A percentile compares a stretch with the other conserved stretches of the same genome.
These are phyloP conservation scores for Actinomucor elegans DNA, from an alignment of 371 early-diverging fungal species.

Conservation along the genomic window DNA sequence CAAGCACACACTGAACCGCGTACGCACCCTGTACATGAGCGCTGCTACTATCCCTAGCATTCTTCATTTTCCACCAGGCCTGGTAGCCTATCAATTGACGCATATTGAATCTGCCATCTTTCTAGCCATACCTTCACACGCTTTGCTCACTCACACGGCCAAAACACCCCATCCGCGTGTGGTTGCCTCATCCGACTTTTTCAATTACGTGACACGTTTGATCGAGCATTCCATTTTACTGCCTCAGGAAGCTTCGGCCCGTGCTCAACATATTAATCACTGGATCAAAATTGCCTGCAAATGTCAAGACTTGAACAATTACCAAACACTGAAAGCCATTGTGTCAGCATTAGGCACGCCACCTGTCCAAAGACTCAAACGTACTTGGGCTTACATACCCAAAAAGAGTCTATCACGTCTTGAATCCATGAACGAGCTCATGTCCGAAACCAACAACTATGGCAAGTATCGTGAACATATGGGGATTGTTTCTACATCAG, in stretches of 20 bases:
- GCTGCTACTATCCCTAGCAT: slow-evolving; percentile 65
- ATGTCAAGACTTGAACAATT: slow-evolving; percentile 66
- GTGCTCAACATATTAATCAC: slow-evolving; percentile 66
- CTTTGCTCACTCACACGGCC: slow-evolving; percentile 68
- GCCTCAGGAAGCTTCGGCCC: slow-evolving; percentile 58
- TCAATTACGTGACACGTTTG: slow-evolving; percentile 78
- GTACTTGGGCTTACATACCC: slow-evolving; percentile 79
- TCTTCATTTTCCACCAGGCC: slow-evolving; percentile 63
- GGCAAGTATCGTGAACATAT: slow-evolving; percentile 69
- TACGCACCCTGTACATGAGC: slow-evolving; percentile 56
- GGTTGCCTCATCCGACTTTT: slow-evolving; percentile 77
- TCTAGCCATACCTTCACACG: slow-evolving; percentile 62
- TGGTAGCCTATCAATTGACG: slow-evolving; percentile 75
- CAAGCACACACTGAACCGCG: slow-evolving; percentile 56
- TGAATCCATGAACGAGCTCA: slow-evolving; percentile 57
- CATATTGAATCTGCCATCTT: slow-evolving; percentile 74
- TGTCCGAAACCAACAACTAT: slow-evolving; percentile 77
- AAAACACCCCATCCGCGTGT: slow-evolving; percentile 67
- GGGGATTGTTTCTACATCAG: slow-evolving; percentile 44
- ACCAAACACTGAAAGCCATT: slow-evolving; percentile 76
- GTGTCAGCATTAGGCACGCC: slow-evolving; percentile 72
- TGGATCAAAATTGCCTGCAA: slow-evolving; percentile 78
- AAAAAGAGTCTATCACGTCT: slow-evolving; percentile 65
- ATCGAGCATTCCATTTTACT: slow-evolving; percentile 74
- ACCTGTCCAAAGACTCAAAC: slow-evolving; percentile 72